Evolutionary conservation across 768 basidiomycete species (phyloP).

Genomic region (Coprinopsis marcescibilis): DNA sequence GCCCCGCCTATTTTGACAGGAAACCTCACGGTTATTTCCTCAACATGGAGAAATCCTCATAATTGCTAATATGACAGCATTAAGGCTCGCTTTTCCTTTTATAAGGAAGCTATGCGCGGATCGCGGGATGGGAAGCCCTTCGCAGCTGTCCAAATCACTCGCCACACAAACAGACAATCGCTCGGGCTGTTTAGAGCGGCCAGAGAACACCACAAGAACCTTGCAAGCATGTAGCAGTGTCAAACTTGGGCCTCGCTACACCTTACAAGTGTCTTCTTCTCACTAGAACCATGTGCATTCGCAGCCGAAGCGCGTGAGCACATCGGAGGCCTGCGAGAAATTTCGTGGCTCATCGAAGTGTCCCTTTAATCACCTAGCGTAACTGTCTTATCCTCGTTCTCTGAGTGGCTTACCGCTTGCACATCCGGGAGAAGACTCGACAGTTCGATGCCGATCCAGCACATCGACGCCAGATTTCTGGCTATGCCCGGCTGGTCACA

Average conservation of each 20-base stretch:
- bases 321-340: too few species aligned
- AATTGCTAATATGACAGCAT: neutral
- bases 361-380: too few species aligned
- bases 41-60: neutral
- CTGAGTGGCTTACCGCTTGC: too few species aligned
- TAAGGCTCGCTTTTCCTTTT: neutral
- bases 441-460: too few species aligned
- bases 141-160: neutral
- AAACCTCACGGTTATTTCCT: neutral
- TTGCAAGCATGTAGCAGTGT: neutral
- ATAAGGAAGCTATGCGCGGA: neutral
- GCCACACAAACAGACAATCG: neutral
- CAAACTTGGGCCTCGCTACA: too few species aligned
- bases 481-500: too few species aligned
- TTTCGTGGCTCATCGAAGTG: too few species aligned
- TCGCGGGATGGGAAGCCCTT: neutral
- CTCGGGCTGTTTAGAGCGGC: neutral
- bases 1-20: slow-evolving; percentile 1
- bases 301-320: too few species aligned
- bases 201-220: neutral
- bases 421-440: too few species aligned
- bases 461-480: too few species aligned
- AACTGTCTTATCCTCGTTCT: too few species aligned
- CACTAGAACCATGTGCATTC: neutral
- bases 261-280: neutral